Conservation (phyloP, 805 yeast species). For the Komagataella mondaviorum region DNA sequence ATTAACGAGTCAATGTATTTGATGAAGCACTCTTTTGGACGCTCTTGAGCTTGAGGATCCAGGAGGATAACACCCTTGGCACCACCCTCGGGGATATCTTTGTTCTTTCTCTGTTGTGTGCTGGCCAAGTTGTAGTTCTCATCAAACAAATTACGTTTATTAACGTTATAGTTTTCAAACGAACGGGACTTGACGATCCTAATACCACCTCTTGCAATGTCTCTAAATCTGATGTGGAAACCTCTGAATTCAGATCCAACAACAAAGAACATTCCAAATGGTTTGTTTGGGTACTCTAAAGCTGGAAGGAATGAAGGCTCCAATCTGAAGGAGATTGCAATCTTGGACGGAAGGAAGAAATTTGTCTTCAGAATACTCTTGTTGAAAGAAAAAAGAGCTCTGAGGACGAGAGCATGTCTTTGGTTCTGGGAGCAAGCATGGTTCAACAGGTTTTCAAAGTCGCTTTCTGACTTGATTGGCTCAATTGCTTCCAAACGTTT, state of each 20-base stretch:
- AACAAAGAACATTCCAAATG: conserved; percentile 88
- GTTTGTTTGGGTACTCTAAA: conserved; percentile 82
- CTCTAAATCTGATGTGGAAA: conserved; percentile 93
- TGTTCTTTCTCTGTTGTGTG: conserved; percentile 93
- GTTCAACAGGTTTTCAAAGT: conserved; percentile 54
- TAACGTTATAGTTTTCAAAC: conserved; percentile 70
- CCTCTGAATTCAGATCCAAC: conserved; percentile 97
- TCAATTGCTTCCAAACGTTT: conserved; percentile 72
- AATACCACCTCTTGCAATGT: conserved; percentile 96
- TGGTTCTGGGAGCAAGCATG: conserved; percentile 72
- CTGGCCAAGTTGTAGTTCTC: conserved; percentile 93
- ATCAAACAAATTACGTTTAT: conserved; percentile 82
- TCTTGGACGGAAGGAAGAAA: conserved; percentile 87
- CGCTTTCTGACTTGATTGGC: conserved; percentile 62
- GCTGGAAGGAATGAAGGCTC: conserved; percentile 76
- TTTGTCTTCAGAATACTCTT: conserved; percentile 83
- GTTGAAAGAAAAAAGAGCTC: conserved; percentile 76
- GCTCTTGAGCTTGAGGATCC: conserved; percentile 57
- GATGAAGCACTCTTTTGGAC: conserved; percentile 75
- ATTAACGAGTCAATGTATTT: conserved; percentile 87
- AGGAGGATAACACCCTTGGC: conserved; percentile 92
- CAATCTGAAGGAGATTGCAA: conserved; percentile 87
- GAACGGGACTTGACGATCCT: conserved; percentile 86
- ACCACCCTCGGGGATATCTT: conserved; percentile 98
- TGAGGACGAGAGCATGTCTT: conserved; percentile 63